phyloP scores from a whole-genome alignment of 257 asterid genomes.

The Pogostemon cablin region DNA sequence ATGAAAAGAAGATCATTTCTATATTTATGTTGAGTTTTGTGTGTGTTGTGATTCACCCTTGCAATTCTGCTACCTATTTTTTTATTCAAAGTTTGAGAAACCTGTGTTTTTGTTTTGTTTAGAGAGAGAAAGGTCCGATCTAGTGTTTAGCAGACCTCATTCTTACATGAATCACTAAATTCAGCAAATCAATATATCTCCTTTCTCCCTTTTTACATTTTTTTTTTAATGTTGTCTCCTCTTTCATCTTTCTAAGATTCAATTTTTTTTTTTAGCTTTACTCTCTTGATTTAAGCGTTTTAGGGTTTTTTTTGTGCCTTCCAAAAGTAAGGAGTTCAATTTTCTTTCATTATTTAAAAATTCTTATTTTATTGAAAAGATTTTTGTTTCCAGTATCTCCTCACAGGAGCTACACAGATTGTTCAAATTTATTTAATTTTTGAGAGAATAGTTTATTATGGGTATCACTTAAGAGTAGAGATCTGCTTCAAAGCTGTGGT shows the following conservation, averaged over 20 bases:
- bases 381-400: not conserved
- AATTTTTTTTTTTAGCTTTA: not conserved
- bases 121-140: constrained; percentile 39
- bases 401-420: too few species aligned
- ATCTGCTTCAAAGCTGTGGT: not conserved
- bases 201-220: constrained; percentile 13
- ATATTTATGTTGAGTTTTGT: constrained; percentile 54
- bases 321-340: not conserved
- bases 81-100: constrained; percentile 27
- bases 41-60: constrained; percentile 41
- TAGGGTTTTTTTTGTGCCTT: constrained; percentile 41
- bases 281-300: constrained; percentile 3
- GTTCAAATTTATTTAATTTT: not conserved
- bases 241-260: constrained; percentile 6
- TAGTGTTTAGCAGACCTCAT: not conserved
- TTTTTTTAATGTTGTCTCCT: not conserved
- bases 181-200: constrained; percentile 28
- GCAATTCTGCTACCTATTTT: constrained; percentile 30
- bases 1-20: constrained; percentile 69
- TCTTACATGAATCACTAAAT: not conserved
- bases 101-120: not conserved
- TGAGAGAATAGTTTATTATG: not conserved
- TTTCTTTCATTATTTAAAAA: not conserved
- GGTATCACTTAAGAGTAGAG: not conserved
- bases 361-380: constrained; percentile 19